A percentile compares a stretch with the other conserved stretches of the same genome.
These are phyloP conservation scores for Malus orientalis DNA, from an alignment of 306 rosid genomes.

Conservation along the genomic window DNA sequence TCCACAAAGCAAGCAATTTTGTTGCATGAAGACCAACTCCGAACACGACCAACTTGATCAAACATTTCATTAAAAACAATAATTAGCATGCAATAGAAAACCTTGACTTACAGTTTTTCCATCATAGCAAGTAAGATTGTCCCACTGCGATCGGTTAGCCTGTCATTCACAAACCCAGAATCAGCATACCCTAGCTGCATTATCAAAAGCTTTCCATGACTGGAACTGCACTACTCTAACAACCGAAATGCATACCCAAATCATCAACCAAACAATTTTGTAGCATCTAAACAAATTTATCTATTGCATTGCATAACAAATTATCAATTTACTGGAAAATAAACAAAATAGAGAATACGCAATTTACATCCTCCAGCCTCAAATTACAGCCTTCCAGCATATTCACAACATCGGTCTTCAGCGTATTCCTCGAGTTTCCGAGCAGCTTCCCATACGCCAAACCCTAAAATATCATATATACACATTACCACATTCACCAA, in stretches of 20 bases:
- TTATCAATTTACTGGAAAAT: not conserved
- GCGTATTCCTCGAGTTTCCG: conserved; percentile 33
- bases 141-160: conserved; percentile 61
- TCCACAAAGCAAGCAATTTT: not conserved
- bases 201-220: conserved; percentile 20
- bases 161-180: conserved; percentile 24
- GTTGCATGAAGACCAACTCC: not conserved
- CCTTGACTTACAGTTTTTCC: conserved; percentile 53
- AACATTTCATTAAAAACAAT: not conserved
- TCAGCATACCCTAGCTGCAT: conserved; percentile 24
- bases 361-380: conserved; percentile 39
- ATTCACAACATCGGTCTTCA: conserved; percentile 55
- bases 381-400: too few relatives aligned
- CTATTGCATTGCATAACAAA: not conserved
- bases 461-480: conserved; percentile 21
- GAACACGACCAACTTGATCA: not conserved
- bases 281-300: not conserved
- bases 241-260: not conserved
- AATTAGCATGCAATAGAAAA: too few relatives aligned
- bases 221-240: conserved; percentile 71
- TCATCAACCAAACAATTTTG: not conserved
- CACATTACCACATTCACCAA: too few relatives aligned
- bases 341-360: not conserved
- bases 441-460: conserved; percentile 36
- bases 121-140: conserved; percentile 38